Evolutionary conservation across 371 early-diverging fungal genomes (phyloP).

Genomic region (Neoconidiobolus thromboides): DNA sequence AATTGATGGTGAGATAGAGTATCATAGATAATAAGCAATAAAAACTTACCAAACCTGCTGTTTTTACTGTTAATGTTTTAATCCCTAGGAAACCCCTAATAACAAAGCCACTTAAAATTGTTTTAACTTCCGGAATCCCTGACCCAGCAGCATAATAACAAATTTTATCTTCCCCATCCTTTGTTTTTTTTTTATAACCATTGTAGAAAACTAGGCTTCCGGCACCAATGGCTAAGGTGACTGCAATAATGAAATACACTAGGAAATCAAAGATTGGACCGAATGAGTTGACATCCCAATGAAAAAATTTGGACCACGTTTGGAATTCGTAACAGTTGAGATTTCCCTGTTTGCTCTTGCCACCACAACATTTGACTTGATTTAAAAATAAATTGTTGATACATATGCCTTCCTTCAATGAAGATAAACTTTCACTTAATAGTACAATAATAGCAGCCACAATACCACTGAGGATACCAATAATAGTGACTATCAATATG

Average conservation of each 20-base stretch:
- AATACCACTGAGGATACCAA: constrained; percentile 57
- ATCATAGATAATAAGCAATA: background rate
- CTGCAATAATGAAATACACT: constrained; percentile 2
- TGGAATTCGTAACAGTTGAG: constrained; percentile 20
- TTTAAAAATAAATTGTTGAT: constrained; percentile 71
- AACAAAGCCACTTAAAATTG: constrained; percentile 81
- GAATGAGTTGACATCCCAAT: background rate
- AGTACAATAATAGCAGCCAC: constrained; percentile 77
- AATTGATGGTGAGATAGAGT: background rate
- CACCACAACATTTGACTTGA: constrained; percentile 91
- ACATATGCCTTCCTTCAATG: constrained; percentile 75
- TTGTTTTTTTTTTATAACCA: background rate
- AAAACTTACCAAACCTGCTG: constrained; percentile 40
- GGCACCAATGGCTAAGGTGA: constrained; percentile 14
- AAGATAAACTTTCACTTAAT: constrained; percentile 61
- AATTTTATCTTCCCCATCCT: background rate
- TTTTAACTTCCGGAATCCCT: constrained; percentile 90
- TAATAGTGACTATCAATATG: constrained; percentile 65
- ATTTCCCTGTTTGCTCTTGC: constrained; percentile 9
- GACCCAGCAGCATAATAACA: constrained; percentile 64
- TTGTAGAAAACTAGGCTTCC: constrained; percentile 1
- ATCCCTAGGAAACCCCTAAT: constrained; percentile 75
- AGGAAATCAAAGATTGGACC: background rate
- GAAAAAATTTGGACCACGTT: constrained; percentile 14
- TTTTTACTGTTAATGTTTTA: constrained; percentile 69